Percentiles rank a stretch among this genome's conserved stretches.
phyloP scores from a whole-genome alignment of 768 basidiomycete species.

The Leccinellum luteum region DNA sequence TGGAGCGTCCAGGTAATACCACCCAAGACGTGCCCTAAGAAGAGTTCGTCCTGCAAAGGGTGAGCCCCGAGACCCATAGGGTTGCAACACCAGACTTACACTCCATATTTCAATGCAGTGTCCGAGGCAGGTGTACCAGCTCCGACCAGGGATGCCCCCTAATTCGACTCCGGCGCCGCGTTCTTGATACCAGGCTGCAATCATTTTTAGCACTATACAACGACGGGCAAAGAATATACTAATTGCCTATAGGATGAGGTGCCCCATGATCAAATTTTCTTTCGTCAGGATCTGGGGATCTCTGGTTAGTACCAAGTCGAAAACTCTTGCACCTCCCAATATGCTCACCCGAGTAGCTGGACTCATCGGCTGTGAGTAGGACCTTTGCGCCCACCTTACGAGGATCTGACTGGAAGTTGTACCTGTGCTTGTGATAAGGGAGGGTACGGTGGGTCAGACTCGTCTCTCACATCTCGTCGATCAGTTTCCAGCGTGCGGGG shows the following conservation, averaged over 20 bases:
- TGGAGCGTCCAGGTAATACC: conserved; percentile 74
- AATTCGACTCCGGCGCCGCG: conserved; percentile 61
- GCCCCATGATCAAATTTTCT: conserved; percentile 60
- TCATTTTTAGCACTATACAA: conserved; percentile 1
- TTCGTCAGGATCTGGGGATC: conserved; percentile 21
- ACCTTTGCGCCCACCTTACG: conserved; percentile 59
- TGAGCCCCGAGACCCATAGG: neutral
- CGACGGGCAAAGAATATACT: neutral
- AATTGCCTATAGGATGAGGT: conserved; percentile 77
- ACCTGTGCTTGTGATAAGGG: conserved; percentile 37
- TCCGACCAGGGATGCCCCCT: conserved; percentile 57
- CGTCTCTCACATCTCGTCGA: conserved; percentile 56
- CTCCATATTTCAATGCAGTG: conserved; percentile 79
- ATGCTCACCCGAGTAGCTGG: conserved; percentile 53
- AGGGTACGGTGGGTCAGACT: conserved; percentile 3
- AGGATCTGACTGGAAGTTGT: conserved; percentile 74
- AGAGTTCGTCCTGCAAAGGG: conserved; percentile 54
- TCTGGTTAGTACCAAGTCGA: neutral
- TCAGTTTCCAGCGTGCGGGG: conserved; percentile 49
- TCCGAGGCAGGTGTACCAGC: conserved; percentile 82
- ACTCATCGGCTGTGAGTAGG: conserved; percentile 63
- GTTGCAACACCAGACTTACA: conserved; percentile 36
- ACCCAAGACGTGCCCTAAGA: conserved; percentile 69
- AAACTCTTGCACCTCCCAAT: neutral
- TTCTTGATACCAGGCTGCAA: conserved; percentile 80